These are phyloP conservation scores for Passalora sequoiae DNA, from an alignment of 2,329 filamentous ascomycete genomes.

Conservation along the genomic window DNA sequence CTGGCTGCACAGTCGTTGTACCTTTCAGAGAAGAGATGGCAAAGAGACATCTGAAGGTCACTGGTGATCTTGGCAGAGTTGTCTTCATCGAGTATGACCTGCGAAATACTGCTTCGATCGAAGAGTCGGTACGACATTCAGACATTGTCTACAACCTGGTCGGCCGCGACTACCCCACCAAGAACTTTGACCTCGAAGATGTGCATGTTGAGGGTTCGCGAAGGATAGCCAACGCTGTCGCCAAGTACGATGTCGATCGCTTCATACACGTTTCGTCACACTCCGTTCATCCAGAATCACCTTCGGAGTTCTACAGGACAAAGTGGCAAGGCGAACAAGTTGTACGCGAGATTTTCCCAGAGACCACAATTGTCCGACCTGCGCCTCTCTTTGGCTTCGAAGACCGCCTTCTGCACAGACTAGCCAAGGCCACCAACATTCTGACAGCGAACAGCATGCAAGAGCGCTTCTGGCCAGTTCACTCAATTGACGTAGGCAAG, in stretches of 20 bases:
- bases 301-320: conserved; percentile 83
- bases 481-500: conserved; percentile 83
- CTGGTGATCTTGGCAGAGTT: conserved; percentile 88
- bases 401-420: conserved; percentile 80
- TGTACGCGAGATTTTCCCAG: conserved; percentile 83
- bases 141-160: conserved; percentile 97
- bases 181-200: conserved; percentile 93
- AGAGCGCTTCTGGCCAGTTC: conserved; percentile 84
- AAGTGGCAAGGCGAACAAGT: conserved; percentile 83
- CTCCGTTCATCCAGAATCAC: conserved; percentile 74
- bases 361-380: conserved; percentile 93
- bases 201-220: conserved; percentile 89
- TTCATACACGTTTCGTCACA: conserved; percentile 96
- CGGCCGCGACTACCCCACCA: conserved; percentile 91
- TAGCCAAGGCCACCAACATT: conserved; percentile 74
- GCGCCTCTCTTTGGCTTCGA: conserved; percentile 93
- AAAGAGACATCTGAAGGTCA: conserved; percentile 91
- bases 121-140: conserved; percentile 93
- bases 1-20: conserved; percentile 89
- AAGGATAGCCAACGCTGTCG: conserved; percentile 87
- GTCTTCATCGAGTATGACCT: conserved; percentile 93
- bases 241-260: conserved; percentile 96
- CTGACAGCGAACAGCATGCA: conserved; percentile 91
- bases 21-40: conserved; percentile 96
- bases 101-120: conserved; percentile 88